phyloP scores from a whole-genome alignment of 345 rosid genomes.

The Camelina sativa region DNA sequence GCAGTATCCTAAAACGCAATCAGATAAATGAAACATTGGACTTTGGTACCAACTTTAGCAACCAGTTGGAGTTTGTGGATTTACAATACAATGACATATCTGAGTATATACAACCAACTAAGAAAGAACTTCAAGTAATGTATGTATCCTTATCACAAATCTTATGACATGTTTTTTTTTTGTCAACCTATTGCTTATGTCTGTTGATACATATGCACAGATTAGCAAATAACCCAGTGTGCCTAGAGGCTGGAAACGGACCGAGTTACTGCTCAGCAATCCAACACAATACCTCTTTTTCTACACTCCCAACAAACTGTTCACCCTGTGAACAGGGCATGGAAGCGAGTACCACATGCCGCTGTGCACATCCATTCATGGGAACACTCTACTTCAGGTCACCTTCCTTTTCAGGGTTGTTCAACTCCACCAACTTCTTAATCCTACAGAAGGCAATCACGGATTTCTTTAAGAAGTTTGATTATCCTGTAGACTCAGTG shows the following conservation, averaged over 20 bases:
- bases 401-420: slow-evolving; percentile 67
- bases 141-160: slow-evolving; percentile 45
- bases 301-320: slow-evolving; percentile 58
- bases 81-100: slow-evolving; percentile 57
- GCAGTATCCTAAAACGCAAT: slow-evolving; percentile 60
- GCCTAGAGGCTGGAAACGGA: slow-evolving; percentile 48
- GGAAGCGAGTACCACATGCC: slow-evolving; percentile 65
- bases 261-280: slow-evolving; percentile 51
- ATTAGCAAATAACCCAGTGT: slow-evolving; percentile 67
- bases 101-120: slow-evolving; percentile 21
- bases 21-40: slow-evolving; percentile 57
- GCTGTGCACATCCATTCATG: slow-evolving; percentile 65
- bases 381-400: slow-evolving; percentile 70
- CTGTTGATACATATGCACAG: slow-evolving; percentile 49
- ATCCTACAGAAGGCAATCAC: slow-evolving; percentile 47
- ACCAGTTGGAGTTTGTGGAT: slow-evolving; percentile 58
- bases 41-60: slow-evolving; percentile 52
- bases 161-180: too few relatives aligned
- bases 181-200: neutral
- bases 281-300: slow-evolving; percentile 39
- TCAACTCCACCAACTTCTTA: slow-evolving; percentile 44
- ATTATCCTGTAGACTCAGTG: slow-evolving; percentile 69
- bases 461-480: slow-evolving; percentile 32
- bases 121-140: slow-evolving; percentile 47
- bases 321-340: slow-evolving; percentile 43